Base-by-base conservation (phyloP, 345 rosid species). In the Pseudoturritis turrita region DNA sequence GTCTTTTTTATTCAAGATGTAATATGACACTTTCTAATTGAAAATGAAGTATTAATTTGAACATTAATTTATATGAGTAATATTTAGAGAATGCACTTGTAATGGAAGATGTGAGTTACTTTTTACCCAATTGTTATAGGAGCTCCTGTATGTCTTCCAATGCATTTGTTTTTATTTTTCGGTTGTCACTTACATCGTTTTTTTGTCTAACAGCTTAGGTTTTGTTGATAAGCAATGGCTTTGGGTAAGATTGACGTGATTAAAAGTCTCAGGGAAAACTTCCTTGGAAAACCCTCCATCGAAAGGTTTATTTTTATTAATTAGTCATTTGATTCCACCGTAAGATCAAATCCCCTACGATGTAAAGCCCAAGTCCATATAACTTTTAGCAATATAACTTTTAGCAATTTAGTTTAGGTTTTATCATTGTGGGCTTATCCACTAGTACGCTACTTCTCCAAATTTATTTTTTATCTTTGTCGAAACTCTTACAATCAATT, bases 291-390 rank as follows among this genome's bases (percentile, higher is more conserved):
- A n/a, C n/a, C n/a, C n/a, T n/a, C n/a, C n/a, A n/a, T n/a, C n/a
- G n/a, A n/a, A n/a, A n/a, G n/a, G n/a, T n/a, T n/a, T n/a, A n/a
- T n/a, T n/a, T n/a, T n/a, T n/a, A n/a, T n/a, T n/a, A n/a, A n/a
- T n/a, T n/a, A n/a, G n/a, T n/a, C n/a, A n/a, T 19, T 6, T 7
- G 23, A 33, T n/a, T 52, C 70, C 63, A 72, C 55, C 35, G 22
- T 23, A 33, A 50, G 13, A 45, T 31, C 3, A 19, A 10, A 25
- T 31, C 54, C 37, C 56, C 76, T 21, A 63, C 9, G 31, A 11
- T n/a, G 0, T 55, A 37, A 44, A 56, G 71, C 77, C 71, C 65
- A 73, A 18, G n/a, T 65, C 18, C 17, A 26, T 49, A 45, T 10
- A 63, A 12, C 39, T 22, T 33, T 51, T 41, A 37, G 37, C 57